Base-by-base conservation (phyloP, 2,329 filamentous ascomycete genomes). In the Esteya vermicola region DNA sequence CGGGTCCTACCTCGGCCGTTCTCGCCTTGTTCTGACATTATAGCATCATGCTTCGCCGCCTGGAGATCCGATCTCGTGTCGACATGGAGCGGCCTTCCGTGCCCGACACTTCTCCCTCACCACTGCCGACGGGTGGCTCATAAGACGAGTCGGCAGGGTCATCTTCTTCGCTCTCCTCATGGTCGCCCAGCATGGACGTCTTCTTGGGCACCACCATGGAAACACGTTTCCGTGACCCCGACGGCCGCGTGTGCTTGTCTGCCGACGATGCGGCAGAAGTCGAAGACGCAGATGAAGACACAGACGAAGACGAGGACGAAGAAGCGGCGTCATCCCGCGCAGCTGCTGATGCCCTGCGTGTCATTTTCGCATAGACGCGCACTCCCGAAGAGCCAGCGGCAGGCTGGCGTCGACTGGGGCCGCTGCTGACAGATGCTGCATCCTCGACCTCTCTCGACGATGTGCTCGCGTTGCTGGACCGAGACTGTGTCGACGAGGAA, bases 1-100 rank as follows among this genome's bases (percentile, higher is more conserved):
- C n/a, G n/a, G n/a, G n/a, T n/a, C n/a, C n/a, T n/a, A n/a, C n/a
- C n/a, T 36, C 20, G 21, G n/a, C 16, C 16, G 13, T 19, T 21
- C 21, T 18, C n/a, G n/a, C n/a, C n/a, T n/a, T n/a, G n/a, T n/a
- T n/a, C n/a, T n/a, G n/a, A n/a, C n/a, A 18, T 68, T 60, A 74
- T 55, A 75, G 54, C 70, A 76, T 73, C 68, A 74, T 75, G 52
- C 70, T 75, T 49, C 70, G 61, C 47, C 72, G 59, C 50, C 71
- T 60, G 43, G 63, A 61, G 51, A 60, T 41, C 51, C 54, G 52
- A 38, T 60, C 58, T 27, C 50, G 49, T 12, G 46, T 43, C 4
- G 47, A 45, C 18, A 47, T 32, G 3, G 45, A 34, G 14, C 40
- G 50, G 5, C 46, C 54, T 21, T 52, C 51, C 10, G n/a, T 35